These are phyloP conservation scores for Tylopilus sp. DNA, from an alignment of 768 basidiomycete genomes.

Conservation along the genomic window DNA sequence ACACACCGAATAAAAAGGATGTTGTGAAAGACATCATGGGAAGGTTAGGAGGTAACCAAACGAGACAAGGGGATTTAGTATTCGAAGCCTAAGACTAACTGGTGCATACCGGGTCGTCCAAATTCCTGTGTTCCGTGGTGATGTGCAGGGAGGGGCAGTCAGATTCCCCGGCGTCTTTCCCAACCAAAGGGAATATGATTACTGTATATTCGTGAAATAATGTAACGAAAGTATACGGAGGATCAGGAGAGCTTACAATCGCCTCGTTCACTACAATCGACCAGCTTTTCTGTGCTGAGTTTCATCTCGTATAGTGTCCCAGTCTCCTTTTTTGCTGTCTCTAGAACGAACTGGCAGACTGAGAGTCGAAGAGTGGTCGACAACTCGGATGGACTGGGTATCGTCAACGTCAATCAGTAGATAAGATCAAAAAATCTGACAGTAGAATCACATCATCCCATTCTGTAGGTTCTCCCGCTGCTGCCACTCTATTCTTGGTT, in stretches of 20 bases:
- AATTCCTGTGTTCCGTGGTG: background rate
- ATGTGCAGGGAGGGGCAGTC: background rate
- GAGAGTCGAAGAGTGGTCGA: background rate
- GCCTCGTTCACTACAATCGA: too few relatives aligned
- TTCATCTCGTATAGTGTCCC: background rate
- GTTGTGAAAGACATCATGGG: too few relatives aligned
- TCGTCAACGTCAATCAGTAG: background rate
- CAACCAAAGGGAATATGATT: background rate
- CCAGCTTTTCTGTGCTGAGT: background rate
- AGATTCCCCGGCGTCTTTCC: background rate
- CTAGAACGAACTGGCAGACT: background rate
- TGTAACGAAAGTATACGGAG: background rate
- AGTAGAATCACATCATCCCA: background rate
- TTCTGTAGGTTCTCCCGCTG: background rate
- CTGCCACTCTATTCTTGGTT: background rate
- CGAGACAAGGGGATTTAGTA: background rate
- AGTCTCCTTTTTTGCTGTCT: background rate
- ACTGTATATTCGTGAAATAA: background rate
- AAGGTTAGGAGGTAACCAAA: background rate
- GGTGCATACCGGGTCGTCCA: background rate
- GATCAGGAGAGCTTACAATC: background rate
- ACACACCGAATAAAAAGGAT: background rate
- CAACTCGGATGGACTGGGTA: background rate
- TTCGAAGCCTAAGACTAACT: background rate
- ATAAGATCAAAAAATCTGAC: background rate